These are phyloP conservation scores for Mitragyna speciosa DNA, from an alignment of 257 asterid genomes.

Conservation along the genomic window DNA sequence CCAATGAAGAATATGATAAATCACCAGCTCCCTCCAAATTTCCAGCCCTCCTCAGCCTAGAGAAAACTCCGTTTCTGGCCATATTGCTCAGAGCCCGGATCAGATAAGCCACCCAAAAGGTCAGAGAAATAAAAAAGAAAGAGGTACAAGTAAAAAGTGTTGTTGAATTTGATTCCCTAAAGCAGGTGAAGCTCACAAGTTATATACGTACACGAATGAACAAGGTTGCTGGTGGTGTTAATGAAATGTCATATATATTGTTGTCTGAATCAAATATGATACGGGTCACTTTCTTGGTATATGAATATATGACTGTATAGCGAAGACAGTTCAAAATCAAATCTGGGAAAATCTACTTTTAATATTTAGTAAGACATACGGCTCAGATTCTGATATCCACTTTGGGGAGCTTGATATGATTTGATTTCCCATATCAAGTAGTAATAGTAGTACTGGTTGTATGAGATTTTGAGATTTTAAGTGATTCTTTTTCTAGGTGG, in stretches of 20 bases:
- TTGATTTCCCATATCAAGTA: slow-evolving; percentile 12
- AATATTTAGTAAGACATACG: slow-evolving; percentile 25
- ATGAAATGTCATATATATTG: slow-evolving; percentile 17
- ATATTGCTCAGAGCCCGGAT: slow-evolving; percentile 16
- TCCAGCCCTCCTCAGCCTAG: slow-evolving; percentile 31
- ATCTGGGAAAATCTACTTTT: slow-evolving; percentile 37
- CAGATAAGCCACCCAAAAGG: not conserved
- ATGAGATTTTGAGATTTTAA: slow-evolving; percentile 10
- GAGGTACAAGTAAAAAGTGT: not conserved
- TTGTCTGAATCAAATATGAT: slow-evolving; percentile 20
- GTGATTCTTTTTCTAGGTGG: not conserved
- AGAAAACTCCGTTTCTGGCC: slow-evolving; percentile 33
- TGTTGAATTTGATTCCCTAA: slow-evolving; percentile 7
- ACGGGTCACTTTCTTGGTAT: slow-evolving; percentile 24
- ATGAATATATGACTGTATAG: slow-evolving; percentile 13
- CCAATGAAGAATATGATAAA: slow-evolving; percentile 8
- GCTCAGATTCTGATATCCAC: slow-evolving; percentile 39
- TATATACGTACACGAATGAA: not conserved
- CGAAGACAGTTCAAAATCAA: slow-evolving; percentile 28
- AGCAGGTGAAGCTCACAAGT: slow-evolving; percentile 8
- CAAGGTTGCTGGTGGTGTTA: not conserved
- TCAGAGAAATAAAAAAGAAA: not conserved
- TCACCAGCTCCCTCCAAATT: slow-evolving; percentile 22
- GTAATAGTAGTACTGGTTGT: not conserved
- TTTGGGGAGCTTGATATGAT: slow-evolving; percentile 32